Evolutionary conservation across 2,329 filamentous ascomycete species (phyloP).

Genomic region (Diaporthe aspalathi): DNA sequence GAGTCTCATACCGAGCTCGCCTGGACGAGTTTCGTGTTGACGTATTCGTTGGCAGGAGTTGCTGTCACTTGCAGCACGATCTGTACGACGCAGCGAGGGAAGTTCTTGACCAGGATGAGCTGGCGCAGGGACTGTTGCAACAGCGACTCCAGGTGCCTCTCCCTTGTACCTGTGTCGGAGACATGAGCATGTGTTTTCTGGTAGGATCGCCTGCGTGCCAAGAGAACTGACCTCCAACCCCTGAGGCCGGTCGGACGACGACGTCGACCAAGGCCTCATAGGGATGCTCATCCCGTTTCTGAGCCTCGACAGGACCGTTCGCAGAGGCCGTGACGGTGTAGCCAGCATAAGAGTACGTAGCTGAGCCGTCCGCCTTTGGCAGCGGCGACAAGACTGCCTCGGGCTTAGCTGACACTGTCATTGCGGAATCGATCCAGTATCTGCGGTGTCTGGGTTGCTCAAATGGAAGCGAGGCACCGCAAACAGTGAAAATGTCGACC

Average conservation of each 20-base stretch:
- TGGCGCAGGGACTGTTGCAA: conserved; percentile 78
- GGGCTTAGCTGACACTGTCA: conserved; percentile 61
- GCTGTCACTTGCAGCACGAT: conserved; percentile 81
- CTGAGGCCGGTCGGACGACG: conserved; percentile 85
- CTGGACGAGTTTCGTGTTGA: conserved; percentile 69
- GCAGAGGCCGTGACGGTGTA: conserved; percentile 87
- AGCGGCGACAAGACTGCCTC: conserved; percentile 68
- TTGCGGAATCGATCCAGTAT: conserved; percentile 11
- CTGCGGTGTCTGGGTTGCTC: conserved; percentile 29
- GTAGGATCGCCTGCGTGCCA: conserved; percentile 17
- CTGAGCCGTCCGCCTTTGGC: conserved; percentile 81
- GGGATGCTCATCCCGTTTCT: conserved; percentile 87
- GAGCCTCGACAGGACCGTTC: conserved; percentile 93
- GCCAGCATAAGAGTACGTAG: conserved; percentile 78
- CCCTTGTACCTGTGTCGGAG: conserved; percentile 68
- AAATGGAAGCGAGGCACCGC: conserved; percentile 23
- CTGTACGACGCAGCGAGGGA: conserved; percentile 82
- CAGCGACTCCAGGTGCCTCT: conserved; percentile 84
- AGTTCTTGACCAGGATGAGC: conserved; percentile 79
- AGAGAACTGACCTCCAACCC: conserved; percentile 75
- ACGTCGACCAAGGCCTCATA: conserved; percentile 94
- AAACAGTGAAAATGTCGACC: conserved; percentile 1
- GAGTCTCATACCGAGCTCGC: conserved; percentile 66
- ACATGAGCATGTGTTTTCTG: conserved; percentile 41
- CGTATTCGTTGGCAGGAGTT: conserved; percentile 75